phyloP scores from a whole-genome alignment of 192 early-diverging fungal genomes.

The Dissophora ornata region DNA sequence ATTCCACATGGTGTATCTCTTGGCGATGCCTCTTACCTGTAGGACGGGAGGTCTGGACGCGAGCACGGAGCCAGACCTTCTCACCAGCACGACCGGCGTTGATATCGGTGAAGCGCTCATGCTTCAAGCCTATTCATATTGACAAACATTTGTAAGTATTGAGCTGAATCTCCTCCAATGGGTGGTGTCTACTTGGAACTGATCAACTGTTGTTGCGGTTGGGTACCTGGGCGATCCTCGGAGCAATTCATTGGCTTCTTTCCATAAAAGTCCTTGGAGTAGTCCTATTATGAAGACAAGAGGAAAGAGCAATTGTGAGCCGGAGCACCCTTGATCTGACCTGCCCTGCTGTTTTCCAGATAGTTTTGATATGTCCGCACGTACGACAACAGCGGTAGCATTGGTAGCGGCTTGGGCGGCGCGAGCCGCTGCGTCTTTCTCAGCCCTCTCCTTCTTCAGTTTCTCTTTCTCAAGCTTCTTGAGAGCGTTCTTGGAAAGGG shows the following conservation, averaged over 20 bases:
- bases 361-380: neutral
- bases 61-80: slow-evolving; percentile 85
- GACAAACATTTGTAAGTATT: too few relatives aligned
- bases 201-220: neutral
- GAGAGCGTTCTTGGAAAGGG: slow-evolving; percentile 89
- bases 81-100: slow-evolving; percentile 72
- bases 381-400: slow-evolving; percentile 35
- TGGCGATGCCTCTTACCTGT: slow-evolving; percentile 64
- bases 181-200: neutral
- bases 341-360: too few relatives aligned
- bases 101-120: slow-evolving; percentile 77
- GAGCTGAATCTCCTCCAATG: neutral
- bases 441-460: slow-evolving; percentile 86
- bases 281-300: slow-evolving; percentile 66
- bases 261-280: slow-evolving; percentile 88
- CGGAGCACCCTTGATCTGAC: neutral
- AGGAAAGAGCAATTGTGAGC: neutral
- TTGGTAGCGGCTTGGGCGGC: slow-evolving; percentile 70
- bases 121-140: slow-evolving; percentile 61
- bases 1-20: neutral
- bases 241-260: slow-evolving; percentile 90
- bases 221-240: slow-evolving; percentile 71
- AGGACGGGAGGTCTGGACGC: slow-evolving; percentile 89
- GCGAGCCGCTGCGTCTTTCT: slow-evolving; percentile 76
- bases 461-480: slow-evolving; percentile 95